A percentile compares a stretch with the other conserved stretches of the same genome.
Conservation (phyloP, 768 basidiomycete genomes). For the Tricholoma furcatifolium region DNA sequence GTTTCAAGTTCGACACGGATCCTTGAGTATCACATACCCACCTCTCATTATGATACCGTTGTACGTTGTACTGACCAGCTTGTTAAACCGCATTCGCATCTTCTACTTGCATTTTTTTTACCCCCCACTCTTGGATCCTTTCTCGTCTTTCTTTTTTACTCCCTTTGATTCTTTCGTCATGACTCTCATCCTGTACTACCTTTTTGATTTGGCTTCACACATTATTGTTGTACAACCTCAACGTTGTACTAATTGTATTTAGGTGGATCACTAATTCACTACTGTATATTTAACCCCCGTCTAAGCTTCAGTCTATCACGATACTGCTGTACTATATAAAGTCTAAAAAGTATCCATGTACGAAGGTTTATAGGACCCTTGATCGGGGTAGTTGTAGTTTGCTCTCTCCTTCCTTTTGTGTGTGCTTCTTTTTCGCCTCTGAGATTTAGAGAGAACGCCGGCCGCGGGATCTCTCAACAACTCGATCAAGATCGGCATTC, state of each 20-base stretch:
- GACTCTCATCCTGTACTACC: conserved; percentile 5
- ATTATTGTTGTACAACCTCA: neutral
- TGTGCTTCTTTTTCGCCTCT: neutral
- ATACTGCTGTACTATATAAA: too few species aligned
- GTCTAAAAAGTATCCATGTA: too few species aligned
- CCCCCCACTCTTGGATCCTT: neutral
- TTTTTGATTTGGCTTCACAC: neutral
- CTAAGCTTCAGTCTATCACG: too few species aligned
- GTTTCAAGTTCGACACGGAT: neutral
- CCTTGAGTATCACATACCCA: conserved; percentile 8
- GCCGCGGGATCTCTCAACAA: too few species aligned
- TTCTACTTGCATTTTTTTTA: neutral
- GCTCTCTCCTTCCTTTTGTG: neutral
- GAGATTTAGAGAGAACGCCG: neutral
- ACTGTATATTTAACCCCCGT: too few species aligned
- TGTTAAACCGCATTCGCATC: neutral
- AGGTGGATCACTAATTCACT: neutral
- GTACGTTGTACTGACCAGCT: conserved; percentile 8
- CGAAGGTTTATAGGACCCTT: neutral
- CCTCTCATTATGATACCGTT: conserved; percentile 15
- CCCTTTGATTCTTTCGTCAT: neutral
- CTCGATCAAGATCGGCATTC: neutral
- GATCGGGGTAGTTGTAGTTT: neutral
- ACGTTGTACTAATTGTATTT: neutral
- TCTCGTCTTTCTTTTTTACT: neutral